These are phyloP conservation scores for Acacia confusa DNA, from an alignment of 306 rosid species.

Conservation along the genomic window DNA sequence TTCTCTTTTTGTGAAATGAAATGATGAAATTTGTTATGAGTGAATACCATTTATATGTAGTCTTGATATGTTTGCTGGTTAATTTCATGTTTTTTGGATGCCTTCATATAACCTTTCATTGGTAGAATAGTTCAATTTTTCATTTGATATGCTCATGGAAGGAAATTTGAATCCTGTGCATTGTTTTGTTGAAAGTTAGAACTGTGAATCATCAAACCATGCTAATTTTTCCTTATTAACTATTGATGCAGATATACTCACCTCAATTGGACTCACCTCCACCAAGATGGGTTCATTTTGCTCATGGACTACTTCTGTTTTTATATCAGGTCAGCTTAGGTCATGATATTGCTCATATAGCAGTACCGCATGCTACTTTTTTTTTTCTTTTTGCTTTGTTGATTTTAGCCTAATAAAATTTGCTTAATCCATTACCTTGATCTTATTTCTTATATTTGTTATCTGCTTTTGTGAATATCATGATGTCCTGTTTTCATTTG, in stretches of 20 bases:
- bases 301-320: constrained; percentile 92
- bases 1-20: constrained; percentile 12
- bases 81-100: constrained; percentile 4
- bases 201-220: background rate
- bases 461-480: constrained; percentile 7
- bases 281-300: constrained; percentile 94
- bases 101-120: constrained; percentile 17
- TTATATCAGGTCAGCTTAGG: constrained; percentile 74
- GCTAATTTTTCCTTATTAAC: background rate
- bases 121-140: background rate
- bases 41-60: constrained; percentile 3
- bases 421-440: background rate
- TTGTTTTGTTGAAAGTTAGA: constrained; percentile 22
- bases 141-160: constrained; percentile 1
- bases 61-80: constrained; percentile 18
- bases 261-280: constrained; percentile 86
- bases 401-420: constrained; percentile 2
- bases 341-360: background rate
- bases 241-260: constrained; percentile 67
- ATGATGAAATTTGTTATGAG: constrained; percentile 13
- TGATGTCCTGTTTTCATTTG: constrained; percentile 7
- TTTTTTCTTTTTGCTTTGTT: background rate
- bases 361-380: background rate
- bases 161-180: constrained; percentile 7
- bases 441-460: background rate